Evolutionary conservation across 257 asterid genomes (phyloP).

Genomic region (Coffea canephora): DNA sequence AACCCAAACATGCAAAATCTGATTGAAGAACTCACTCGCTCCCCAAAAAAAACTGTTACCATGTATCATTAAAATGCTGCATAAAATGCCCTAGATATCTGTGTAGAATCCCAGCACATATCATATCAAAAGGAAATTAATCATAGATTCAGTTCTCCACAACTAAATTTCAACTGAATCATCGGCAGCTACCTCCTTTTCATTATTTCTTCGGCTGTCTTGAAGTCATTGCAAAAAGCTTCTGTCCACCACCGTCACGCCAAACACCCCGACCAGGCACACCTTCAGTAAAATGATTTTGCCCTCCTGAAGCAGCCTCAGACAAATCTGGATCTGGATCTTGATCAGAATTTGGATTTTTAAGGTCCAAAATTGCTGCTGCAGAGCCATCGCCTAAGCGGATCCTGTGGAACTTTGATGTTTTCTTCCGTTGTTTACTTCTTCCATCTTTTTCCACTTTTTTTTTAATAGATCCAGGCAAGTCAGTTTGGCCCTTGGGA

Average conservation of each 20-base stretch:
- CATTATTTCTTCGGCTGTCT: slow-evolving; percentile 42
- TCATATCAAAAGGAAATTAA: neutral
- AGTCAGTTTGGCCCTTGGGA: slow-evolving; percentile 32
- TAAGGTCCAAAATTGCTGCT: slow-evolving; percentile 53
- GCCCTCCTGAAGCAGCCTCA: slow-evolving; percentile 29
- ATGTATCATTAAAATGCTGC: neutral
- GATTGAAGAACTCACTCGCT: neutral
- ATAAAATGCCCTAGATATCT: neutral
- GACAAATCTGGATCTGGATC: slow-evolving; percentile 40
- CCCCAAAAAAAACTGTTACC: neutral
- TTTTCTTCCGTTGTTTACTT: slow-evolving; percentile 74
- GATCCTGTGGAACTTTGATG: slow-evolving; percentile 72
- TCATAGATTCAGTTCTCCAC: neutral
- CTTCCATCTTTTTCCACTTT: slow-evolving; percentile 46
- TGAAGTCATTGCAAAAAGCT: slow-evolving; percentile 46
- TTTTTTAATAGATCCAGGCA: slow-evolving; percentile 36
- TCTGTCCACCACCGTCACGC: slow-evolving; percentile 90
- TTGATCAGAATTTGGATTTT: slow-evolving; percentile 40
- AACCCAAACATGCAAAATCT: neutral
- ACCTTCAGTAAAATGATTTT: slow-evolving; percentile 33
- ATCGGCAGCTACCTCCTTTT: neutral
- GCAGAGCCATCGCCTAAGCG: slow-evolving; percentile 82
- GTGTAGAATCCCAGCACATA: neutral
- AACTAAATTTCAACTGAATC: neutral
- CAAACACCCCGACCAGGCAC: slow-evolving; percentile 76